A percentile compares a stretch with the other conserved stretches of the same genome.
These are phyloP conservation scores for Clonostachys byssicola DNA, from an alignment of 2,329 filamentous ascomycete genomes.

Conservation along the genomic window DNA sequence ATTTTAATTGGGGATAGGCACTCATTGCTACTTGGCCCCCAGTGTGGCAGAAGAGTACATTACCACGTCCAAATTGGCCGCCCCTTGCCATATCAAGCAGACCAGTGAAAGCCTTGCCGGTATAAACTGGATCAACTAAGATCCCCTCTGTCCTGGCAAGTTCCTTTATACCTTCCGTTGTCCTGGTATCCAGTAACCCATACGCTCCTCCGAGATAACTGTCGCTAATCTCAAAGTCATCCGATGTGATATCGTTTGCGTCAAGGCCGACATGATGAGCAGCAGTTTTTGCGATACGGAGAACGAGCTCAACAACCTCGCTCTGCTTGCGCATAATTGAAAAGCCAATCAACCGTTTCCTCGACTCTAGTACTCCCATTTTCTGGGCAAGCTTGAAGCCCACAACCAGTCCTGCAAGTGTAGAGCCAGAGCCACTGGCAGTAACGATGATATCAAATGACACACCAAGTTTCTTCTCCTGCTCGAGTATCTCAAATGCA, in stretches of 20 bases:
- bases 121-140: conserved; percentile 3
- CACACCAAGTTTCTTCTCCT: conserved; percentile 48
- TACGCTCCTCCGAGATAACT: conserved; percentile 1
- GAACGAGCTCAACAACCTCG: neutral
- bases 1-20: conserved; percentile 2
- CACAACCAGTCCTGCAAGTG: conserved; percentile 61
- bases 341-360: conserved; percentile 3
- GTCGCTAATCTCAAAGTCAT: conserved; percentile 6
- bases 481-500: conserved; percentile 56
- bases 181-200: conserved; percentile 3
- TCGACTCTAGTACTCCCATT: conserved; percentile 9
- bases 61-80: conserved; percentile 1
- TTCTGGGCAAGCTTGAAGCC: conserved; percentile 57
- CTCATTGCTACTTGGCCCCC: conserved; percentile 7
- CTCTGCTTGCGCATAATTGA: conserved; percentile 2
- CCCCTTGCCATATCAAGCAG: conserved; percentile 3
- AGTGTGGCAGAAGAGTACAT: conserved; percentile 7
- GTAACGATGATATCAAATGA: conserved; percentile 59
- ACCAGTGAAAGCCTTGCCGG: conserved; percentile 6
- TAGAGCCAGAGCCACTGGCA: conserved; percentile 61
- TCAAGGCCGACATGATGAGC: conserved; percentile 2
- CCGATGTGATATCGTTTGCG: conserved; percentile 1
- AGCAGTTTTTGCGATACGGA: conserved; percentile 2
- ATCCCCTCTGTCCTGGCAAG: conserved; percentile 4
- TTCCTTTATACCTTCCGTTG: conserved; percentile 3